A percentile compares a stretch with the other conserved stretches of the same genome.
These are phyloP conservation scores for Porphyrellus cyaneotinctus DNA, from an alignment of 768 basidiomycete species.

Conservation along the genomic window DNA sequence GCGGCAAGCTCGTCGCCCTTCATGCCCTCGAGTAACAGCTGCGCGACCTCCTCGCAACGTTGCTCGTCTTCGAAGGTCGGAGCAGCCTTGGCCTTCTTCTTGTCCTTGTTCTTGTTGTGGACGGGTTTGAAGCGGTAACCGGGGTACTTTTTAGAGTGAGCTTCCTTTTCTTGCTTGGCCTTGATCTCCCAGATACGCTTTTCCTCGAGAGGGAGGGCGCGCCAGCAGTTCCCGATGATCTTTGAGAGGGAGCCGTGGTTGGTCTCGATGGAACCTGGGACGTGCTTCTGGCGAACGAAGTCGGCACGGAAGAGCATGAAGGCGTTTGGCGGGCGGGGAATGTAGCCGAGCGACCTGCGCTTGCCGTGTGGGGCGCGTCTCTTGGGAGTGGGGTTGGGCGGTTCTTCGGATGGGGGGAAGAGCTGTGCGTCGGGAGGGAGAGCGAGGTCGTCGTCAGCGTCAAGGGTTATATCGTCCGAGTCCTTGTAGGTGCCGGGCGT, in stretches of 20 bases:
- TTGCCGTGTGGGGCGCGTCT: constrained; percentile 57
- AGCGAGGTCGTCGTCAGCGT: constrained; percentile 25
- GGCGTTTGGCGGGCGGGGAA: constrained; percentile 28
- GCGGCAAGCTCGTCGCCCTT: constrained; percentile 65
- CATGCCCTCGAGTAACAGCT: constrained; percentile 61
- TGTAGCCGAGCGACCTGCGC: constrained; percentile 51
- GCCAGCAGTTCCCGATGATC: constrained; percentile 59
- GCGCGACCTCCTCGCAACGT: constrained; percentile 52
- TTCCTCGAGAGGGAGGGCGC: constrained; percentile 63
- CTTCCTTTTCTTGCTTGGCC: constrained; percentile 70
- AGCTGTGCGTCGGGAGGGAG: constrained; percentile 37
- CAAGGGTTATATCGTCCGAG: constrained; percentile 26
- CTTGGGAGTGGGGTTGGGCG: constrained; percentile 37
- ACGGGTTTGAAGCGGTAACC: constrained; percentile 51
- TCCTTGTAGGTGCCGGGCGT: constrained; percentile 51
- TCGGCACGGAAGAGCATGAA: constrained; percentile 38
- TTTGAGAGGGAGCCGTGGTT: constrained; percentile 48
- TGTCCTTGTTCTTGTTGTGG: constrained; percentile 44
- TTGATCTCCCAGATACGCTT: constrained; percentile 69
- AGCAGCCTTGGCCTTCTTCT: constrained; percentile 32
- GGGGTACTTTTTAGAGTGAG: constrained; percentile 65
- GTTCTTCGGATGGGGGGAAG: constrained; percentile 51
- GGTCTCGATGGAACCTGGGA: constrained; percentile 48
- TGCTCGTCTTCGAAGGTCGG: constrained; percentile 27
- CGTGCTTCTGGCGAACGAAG: constrained; percentile 42